A percentile compares a stretch with the other conserved stretches of the same genome.
phyloP scores from a whole-genome alignment of 225 moss, liverwort and hornwort genomes.

The Physcomitrellopsis africana region DNA sequence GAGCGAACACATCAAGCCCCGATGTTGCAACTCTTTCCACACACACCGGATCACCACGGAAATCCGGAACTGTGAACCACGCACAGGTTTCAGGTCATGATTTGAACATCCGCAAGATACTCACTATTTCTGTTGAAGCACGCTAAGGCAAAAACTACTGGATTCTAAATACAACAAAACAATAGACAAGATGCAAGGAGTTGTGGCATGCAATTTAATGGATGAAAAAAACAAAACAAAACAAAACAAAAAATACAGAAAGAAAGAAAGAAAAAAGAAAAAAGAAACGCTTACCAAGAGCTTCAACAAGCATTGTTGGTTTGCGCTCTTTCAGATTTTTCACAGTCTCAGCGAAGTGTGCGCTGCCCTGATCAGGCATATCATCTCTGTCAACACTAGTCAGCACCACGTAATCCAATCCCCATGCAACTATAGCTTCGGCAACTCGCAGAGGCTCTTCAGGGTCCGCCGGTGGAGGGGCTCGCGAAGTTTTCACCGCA shows the following conservation, averaged over 20 bases:
- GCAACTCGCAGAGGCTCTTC: constrained; percentile 85
- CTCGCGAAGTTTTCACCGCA: constrained; percentile 93
- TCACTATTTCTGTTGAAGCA: not conserved
- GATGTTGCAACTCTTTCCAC: constrained; percentile 93
- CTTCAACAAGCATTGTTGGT: constrained; percentile 95
- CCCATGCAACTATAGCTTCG: constrained; percentile 96
- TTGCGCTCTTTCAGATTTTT: constrained; percentile 78
- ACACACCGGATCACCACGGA: constrained; percentile 86
- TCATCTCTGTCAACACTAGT: constrained; percentile 98
- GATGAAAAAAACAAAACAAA: not conserved
- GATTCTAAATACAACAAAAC: no score
- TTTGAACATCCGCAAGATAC: not conserved
- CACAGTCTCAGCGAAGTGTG: constrained; percentile 96
- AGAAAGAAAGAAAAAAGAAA: not conserved
- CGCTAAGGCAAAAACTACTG: not conserved
- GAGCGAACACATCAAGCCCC: constrained; percentile 74
- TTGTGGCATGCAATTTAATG: no score
- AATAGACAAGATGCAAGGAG: no score
- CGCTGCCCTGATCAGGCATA: constrained; percentile 91
- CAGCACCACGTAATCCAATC: constrained; percentile 93
- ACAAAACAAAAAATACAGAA: not conserved
- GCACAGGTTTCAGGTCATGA: not conserved
- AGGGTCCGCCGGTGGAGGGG: constrained; percentile 93
- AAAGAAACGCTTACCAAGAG: constrained; percentile 68
- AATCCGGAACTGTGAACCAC: constrained; percentile 84